Evolutionary conservation across 2,329 filamentous ascomycete species (phyloP), one percentile per base, ranked within the genome.

Genomic region (Aspergillus melleus): DNA sequence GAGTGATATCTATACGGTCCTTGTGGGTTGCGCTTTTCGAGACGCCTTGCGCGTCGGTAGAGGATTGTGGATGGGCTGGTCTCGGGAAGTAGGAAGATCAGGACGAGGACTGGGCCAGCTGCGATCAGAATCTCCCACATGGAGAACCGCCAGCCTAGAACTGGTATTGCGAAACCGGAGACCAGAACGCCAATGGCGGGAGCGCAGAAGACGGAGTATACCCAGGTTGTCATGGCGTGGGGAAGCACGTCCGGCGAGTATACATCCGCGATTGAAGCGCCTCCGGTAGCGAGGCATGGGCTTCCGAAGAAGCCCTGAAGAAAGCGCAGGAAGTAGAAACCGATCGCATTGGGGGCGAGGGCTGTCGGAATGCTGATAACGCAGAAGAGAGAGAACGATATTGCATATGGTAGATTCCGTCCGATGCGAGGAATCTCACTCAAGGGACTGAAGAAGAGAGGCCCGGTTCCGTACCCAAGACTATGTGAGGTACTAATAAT

Each of bases 341-440:
- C 86, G 0, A 83, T 76, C 55, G 86, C 88, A 74, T 86, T 88
- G 51, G 83, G 74, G 2, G 84, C 85, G 0, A 90, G 71, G 0
- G 87, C 86, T 0, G 86, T 85, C 0, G 88, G 88, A n/a, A 91
- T 81, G 12, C 83, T 84, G 16, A 91, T 72, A 61, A 90, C 80
- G 51, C 88, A 84, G 71, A 90, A 91, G 19, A 90, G 76, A 52
- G 82, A 82, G 76, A 90, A 88, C 12, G 87, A 87, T 62, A 84
- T 73, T 47, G 89, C 82, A 73, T 91, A 91, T 10, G 88, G 82
- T 0, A 85, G 84, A 67, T 86, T 90, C 6, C 88, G 81, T 2
- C 89, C 88, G 50, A 90, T 83, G 51, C 80, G 72, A 0, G 88
- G 87, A 24, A 91, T 84, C 74, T 91, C 88, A 47, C 80, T 84